Evolutionary conservation across 768 basidiomycete genomes (phyloP).

Genomic region (Pisolithus sp.): DNA sequence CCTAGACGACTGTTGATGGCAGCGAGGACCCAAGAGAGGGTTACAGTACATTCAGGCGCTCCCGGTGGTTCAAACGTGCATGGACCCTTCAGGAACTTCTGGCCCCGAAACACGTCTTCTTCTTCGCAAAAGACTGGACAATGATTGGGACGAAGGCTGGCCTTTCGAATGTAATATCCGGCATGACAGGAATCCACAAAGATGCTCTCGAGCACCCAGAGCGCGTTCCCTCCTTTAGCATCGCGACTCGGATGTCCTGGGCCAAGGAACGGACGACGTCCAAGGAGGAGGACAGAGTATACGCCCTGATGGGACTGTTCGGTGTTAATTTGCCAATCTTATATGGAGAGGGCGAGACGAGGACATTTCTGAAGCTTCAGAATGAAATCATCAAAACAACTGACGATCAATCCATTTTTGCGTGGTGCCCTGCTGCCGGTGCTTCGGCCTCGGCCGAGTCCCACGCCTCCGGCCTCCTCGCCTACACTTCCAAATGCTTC

Average conservation of each 20-base stretch:
- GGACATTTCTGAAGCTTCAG: conserved; percentile 11
- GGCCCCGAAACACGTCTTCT: conserved; percentile 9
- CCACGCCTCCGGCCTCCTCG: background rate
- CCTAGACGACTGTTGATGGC: conserved; percentile 5
- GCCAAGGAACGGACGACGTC: conserved; percentile 12
- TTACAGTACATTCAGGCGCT: background rate
- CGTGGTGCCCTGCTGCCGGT: background rate
- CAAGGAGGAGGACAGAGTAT: conserved; percentile 11
- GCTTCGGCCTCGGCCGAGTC: background rate
- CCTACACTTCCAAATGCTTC: background rate
- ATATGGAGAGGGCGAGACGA: conserved; percentile 15
- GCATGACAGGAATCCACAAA: background rate
- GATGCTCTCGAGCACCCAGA: background rate
- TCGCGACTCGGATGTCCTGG: conserved; percentile 9
- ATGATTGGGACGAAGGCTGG: conserved; percentile 5
- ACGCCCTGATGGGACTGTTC: conserved; percentile 12
- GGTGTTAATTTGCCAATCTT: conserved; percentile 9
- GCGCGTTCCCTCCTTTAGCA: background rate
- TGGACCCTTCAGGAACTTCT: conserved; percentile 4
- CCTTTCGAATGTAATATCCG: background rate
- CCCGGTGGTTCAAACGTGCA: conserved; percentile 9
- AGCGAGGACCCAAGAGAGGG: background rate
- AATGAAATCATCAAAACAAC: conserved; percentile 4
- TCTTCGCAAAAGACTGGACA: conserved; percentile 11
- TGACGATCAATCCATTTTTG: conserved; percentile 8